Conservation (phyloP, 768 basidiomycete species). For the Bullera alba region DNA sequence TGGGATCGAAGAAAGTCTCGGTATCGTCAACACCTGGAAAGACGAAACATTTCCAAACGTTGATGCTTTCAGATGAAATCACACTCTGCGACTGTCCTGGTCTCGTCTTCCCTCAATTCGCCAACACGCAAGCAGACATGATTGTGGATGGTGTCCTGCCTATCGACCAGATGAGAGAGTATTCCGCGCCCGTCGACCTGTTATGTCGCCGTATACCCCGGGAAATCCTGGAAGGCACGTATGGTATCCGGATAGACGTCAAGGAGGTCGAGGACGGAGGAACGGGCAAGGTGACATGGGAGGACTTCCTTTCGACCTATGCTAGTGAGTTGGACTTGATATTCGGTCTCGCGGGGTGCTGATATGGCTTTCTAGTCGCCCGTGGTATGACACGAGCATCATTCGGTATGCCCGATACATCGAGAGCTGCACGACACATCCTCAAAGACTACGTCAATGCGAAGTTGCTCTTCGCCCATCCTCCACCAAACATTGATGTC, state of each 20-base stretch:
- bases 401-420: conserved; percentile 95
- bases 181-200: conserved; percentile 74
- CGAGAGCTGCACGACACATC: conserved; percentile 81
- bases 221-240: conserved; percentile 77
- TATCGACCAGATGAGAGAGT: conserved; percentile 92
- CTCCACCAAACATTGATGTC: conserved; percentile 61
- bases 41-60: conserved; percentile 99
- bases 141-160: conserved; percentile 95
- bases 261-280: conserved; percentile 72
- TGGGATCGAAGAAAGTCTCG: conserved; percentile 97
- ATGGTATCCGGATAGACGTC: conserved; percentile 71
- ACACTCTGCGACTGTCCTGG: conserved; percentile 96
- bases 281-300: conserved; percentile 57
- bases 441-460: conserved; percentile 97
- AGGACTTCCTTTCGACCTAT: conserved; percentile 77
- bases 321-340: conserved; percentile 63
- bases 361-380: conserved; percentile 57
- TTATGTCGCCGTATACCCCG: conserved; percentile 72
- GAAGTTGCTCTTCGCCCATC: conserved; percentile 80
- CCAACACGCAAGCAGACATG: conserved; percentile 89
- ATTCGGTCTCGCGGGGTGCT: not conserved
- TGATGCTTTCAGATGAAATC: conserved; percentile 79
- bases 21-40: conserved; percentile 98
- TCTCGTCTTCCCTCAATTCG: conserved; percentile 96
- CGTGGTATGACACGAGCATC: conserved; percentile 87